phyloP scores from a whole-genome alignment of 179 eudicot species.

The Camellia oleifera region DNA sequence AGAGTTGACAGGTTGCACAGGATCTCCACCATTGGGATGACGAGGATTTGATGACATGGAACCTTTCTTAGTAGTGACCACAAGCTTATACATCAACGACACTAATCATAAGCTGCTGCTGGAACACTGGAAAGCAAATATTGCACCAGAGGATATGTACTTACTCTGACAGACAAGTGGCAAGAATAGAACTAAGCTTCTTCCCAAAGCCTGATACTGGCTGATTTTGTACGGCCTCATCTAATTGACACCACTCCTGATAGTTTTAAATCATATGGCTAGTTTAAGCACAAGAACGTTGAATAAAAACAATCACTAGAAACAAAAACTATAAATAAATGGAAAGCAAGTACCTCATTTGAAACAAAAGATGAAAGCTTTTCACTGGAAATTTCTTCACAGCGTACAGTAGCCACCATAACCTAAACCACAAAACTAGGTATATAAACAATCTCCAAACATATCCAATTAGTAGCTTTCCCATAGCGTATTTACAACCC shows the following conservation, averaged over 20 bases:
- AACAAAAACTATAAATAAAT: not conserved
- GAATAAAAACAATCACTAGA: not conserved
- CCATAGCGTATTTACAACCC: not conserved
- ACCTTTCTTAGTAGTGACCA: not conserved
- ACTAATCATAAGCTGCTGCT: not conserved
- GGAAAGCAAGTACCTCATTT: slow-evolving; percentile 55
- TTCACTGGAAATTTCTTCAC: slow-evolving; percentile 97
- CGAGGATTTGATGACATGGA: too few relatives aligned
- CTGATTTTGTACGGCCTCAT: slow-evolving; percentile 46
- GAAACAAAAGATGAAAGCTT: slow-evolving; percentile 52
- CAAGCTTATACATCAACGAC: not conserved
- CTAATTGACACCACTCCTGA: slow-evolving; percentile 76
- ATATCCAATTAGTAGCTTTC: not conserved
- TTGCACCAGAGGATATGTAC: slow-evolving; percentile 14
- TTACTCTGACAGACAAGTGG: slow-evolving; percentile 52
- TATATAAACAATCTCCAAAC: not conserved
- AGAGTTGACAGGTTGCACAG: too few relatives aligned
- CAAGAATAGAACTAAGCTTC: slow-evolving; percentile 57
- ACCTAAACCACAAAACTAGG: slow-evolving; percentile 41
- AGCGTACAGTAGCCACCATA: slow-evolving; percentile 99
- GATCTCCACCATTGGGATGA: too few relatives aligned
- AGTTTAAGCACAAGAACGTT: not conserved
- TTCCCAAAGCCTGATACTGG: slow-evolving; percentile 58
- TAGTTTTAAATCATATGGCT: not conserved
- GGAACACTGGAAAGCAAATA: not conserved